Conservation (phyloP, 352 stramenopile genomes). For the Peronospora belbahrii region DNA sequence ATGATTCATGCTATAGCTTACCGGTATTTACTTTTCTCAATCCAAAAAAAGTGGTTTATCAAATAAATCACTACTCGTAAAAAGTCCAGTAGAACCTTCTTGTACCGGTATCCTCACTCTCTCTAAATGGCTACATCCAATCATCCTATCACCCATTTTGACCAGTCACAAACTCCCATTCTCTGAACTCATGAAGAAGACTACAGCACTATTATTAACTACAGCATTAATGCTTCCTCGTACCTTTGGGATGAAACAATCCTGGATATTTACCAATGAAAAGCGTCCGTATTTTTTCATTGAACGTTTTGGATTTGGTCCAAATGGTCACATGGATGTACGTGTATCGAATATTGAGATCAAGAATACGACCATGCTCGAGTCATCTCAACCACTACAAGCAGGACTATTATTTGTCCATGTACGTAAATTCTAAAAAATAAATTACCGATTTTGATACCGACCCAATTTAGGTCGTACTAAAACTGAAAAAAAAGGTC, state of each 20-base stretch:
- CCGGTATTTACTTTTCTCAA: no score
- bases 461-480: no score
- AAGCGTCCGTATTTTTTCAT: conserved; percentile 77
- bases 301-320: conserved; percentile 86
- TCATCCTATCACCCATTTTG: no score
- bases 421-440: conserved; percentile 18
- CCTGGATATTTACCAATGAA: conserved; percentile 62
- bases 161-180: no score
- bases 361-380: neutral
- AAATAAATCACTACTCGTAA: no score
- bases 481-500: no score
- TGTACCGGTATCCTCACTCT: no score
- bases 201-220: neutral
- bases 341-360: conserved; percentile 49
- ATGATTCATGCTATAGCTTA: no score
- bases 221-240: conserved; percentile 4
- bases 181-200: neutral
- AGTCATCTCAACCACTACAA: conserved; percentile 11
- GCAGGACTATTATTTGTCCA: conserved; percentile 62
- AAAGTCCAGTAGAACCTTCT: no score
- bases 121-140: no score
- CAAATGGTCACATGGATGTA: conserved; percentile 58
- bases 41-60: no score
- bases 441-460: no score
- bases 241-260: conserved; percentile 59